Evolutionary conservation across 495 filamentous ascomycete genomes (phyloP), one percentile per base, ranked within the genome.

Genomic region (Aspergillus ellipticus): DNA sequence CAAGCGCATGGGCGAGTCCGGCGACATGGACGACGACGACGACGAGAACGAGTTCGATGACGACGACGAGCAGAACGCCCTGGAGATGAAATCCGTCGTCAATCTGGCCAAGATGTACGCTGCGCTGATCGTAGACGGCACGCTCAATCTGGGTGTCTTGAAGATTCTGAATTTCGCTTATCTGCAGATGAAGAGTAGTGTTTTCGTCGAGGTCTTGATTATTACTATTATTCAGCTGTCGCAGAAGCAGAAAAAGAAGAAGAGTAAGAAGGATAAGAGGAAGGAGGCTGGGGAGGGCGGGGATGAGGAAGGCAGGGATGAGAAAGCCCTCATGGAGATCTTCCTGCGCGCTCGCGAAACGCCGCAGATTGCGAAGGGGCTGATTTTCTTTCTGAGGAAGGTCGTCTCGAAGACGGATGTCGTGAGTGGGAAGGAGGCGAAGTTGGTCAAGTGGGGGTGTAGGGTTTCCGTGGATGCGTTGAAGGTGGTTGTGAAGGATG

Each of bases 31-130:
- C 17, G 80, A 82, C 15, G 84, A 85, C 9, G 76, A 77, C 7
- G 83, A 83, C 4, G 80, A 81, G 2, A 51, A 55, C 52, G 64
- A n/a, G 8, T 61, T 66, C 26, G 71, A 83, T 43, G 79, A 78
- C 0, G 82, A 84, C 8, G 75, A 76, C 8, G 70, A 78, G 8
- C 66, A 73, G 22, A 70, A 73, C 24, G 64, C 65, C 17, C 63
- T 82, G 42, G 66, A 68, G 13, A 79, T 86, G 64, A 84, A 88
- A 60, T 78, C 81, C 28, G 74, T 96, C n/a, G 89, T 94, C 56
- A 96, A 96, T 63, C 74, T 92, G n/a, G 91, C 89, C 16, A 90
- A 88, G 71, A 78, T 96, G 79, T 96, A 84, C 67, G 92, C 87
- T 7, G 76, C 74, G 19, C 74, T 98, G 4, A 81, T 97, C 47